Base-by-base conservation (phyloP, 1,284 basidiomycete genomes). In the Cutaneotrichosporon sp. region DNA sequence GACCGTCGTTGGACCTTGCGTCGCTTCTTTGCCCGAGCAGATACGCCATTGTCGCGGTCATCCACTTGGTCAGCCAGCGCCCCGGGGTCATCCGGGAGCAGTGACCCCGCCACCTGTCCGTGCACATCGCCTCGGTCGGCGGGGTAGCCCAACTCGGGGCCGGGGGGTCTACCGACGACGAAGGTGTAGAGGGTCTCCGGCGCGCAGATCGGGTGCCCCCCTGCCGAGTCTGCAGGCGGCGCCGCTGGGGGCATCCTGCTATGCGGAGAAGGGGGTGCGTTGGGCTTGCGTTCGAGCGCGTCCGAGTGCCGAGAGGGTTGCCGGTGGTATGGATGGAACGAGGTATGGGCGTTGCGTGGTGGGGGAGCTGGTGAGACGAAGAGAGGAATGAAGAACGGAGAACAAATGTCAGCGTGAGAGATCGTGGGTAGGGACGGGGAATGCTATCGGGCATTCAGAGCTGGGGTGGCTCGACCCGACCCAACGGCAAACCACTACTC, bases 21-120 rank as follows among this genome's bases (percentile, higher is more conserved):
- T 22, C 66, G 60, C 60, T 67, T 67, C 56, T 64, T 67, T 18
- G 64, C 59, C n/a, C 61, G 56, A 29, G 61, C 62, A 11, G 56
- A 58, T 11, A 54, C 61, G 31, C 59, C 58, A 13, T 42, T 56
- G 16, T 54, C 54, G 4, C 59, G 49, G 34, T 56, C 59, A 11
- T 64, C 63, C 1, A 25, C 53, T 25, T 47, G 51, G 54, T 47
- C 57, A 25, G 29, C 43, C 54, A 54, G 38, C 22, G 58, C 22
- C 43, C 31, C 43, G 16, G n/a, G 33, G 10, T 59, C 31, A 5
- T 58, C 56, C 9, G 33, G 31, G 22, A 14, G 46, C 2, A 50
- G 18, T 11, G 33, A 13, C 31, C n/a, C 43, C 42, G 36, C 49
- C 20, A 34, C 50, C 49, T 58, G 62, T 38, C 53, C 54, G 55